Evolutionary conservation across 495 filamentous ascomycete genomes (phyloP).

Genomic region (Daldinia decipiens): DNA sequence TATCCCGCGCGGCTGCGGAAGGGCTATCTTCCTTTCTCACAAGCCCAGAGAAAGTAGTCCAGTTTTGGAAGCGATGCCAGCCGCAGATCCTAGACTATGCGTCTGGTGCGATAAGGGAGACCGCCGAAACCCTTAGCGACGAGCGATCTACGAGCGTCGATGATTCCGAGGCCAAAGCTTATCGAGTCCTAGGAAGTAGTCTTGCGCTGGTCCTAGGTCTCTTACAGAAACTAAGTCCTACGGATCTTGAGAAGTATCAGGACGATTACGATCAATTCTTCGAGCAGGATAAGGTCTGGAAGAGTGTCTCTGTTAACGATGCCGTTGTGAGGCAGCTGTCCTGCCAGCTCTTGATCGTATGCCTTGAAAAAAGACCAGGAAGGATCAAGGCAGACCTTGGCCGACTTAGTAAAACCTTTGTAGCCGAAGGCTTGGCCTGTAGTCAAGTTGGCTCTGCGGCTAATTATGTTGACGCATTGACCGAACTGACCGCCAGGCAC

Average conservation of each 20-base stretch:
- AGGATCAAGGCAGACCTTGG: constrained; percentile 63
- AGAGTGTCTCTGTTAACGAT: constrained; percentile 73
- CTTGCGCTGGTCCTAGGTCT: constrained; percentile 67
- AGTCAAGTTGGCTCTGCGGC: constrained; percentile 77
- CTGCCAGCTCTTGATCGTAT: constrained; percentile 72
- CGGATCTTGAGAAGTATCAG: constrained; percentile 63
- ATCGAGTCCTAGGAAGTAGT: constrained; percentile 76
- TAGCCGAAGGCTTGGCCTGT: constrained; percentile 73
- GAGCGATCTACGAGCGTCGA: constrained; percentile 83
- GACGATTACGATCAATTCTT: constrained; percentile 67
- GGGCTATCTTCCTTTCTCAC: constrained; percentile 77
- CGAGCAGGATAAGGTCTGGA: constrained; percentile 74
- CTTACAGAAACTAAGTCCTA: constrained; percentile 55
- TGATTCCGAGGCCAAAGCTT: constrained; percentile 85
- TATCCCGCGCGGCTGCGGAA: constrained; percentile 76
- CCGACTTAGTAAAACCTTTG: constrained; percentile 69
- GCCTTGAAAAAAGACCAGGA: constrained; percentile 66
- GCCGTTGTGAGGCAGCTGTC: constrained; percentile 74
- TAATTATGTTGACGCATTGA: constrained; percentile 72
- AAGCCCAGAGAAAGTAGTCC: constrained; percentile 77
- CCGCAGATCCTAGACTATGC: constrained; percentile 81
- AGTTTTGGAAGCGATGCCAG: constrained; percentile 82
- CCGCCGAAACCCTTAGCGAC: constrained; percentile 83
- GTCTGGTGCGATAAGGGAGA: constrained; percentile 80
- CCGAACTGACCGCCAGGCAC: constrained; percentile 66